These are phyloP conservation scores for Ophiosphaerella narmari DNA, from an alignment of 2,329 filamentous ascomycete genomes.

Conservation along the genomic window DNA sequence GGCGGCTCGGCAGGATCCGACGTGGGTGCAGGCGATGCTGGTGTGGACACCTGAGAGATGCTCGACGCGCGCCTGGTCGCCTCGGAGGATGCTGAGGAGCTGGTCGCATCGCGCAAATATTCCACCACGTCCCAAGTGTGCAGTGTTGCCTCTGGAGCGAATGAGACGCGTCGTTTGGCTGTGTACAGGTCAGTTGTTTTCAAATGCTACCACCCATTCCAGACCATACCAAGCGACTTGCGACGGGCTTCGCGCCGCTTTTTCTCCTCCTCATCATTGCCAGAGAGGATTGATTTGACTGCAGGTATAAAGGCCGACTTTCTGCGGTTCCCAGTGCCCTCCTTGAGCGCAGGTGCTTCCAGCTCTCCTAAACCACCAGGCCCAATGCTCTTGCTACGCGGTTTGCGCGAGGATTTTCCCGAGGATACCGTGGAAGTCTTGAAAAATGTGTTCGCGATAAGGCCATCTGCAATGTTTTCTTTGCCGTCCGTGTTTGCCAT, in stretches of 20 bases:
- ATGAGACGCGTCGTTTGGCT: constrained; percentile 90
- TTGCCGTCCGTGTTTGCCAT: constrained; percentile 61
- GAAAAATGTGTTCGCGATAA: constrained; percentile 37
- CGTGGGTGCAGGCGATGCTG: constrained; percentile 39
- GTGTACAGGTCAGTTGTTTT: constrained; percentile 14
- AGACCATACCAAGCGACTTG: constrained; percentile 73
- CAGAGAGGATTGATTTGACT: constrained; percentile 61
- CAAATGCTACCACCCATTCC: background rate
- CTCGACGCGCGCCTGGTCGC: constrained; percentile 75
- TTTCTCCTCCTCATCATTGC: constrained; percentile 60
- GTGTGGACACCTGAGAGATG: constrained; percentile 46
- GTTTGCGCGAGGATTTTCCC: constrained; percentile 39
- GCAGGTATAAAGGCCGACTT: constrained; percentile 60
- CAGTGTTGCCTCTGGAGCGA: constrained; percentile 93
- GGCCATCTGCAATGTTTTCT: constrained; percentile 65
- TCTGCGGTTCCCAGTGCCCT: constrained; percentile 74
- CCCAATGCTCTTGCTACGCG: constrained; percentile 93
- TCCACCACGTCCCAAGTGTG: constrained; percentile 97
- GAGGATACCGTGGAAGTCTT: constrained; percentile 32
- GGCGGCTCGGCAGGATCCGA: constrained; percentile 61
- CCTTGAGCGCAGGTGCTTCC: constrained; percentile 76
- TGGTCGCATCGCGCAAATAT: constrained; percentile 83
- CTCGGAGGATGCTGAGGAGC: constrained; percentile 71
- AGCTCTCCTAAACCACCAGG: constrained; percentile 89
- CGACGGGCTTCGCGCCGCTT: constrained; percentile 84